Percentiles rank a stretch among this genome's conserved stretches.
phyloP scores from a whole-genome alignment of 108 stramenopile genomes.

The Nitzschia putrida region DNA sequence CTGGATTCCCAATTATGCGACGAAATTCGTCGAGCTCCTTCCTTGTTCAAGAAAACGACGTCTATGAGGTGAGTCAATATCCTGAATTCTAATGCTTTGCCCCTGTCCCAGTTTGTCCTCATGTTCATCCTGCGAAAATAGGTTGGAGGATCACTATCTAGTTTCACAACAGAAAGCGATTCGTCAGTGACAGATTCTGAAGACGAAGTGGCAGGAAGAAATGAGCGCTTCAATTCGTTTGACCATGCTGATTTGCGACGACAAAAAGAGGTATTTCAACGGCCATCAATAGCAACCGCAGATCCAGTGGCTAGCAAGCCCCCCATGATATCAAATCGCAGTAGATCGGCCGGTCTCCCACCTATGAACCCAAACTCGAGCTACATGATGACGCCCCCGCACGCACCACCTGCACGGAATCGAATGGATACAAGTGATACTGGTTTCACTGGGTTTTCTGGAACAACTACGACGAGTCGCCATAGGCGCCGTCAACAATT shows the following conservation, averaged over 20 bases:
- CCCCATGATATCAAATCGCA: not conserved
- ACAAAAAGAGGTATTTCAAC: not conserved
- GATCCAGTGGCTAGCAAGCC: not conserved
- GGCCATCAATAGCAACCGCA: constrained; percentile 2
- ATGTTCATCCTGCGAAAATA: not conserved
- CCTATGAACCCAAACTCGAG: constrained; percentile 9
- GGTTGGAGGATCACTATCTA: constrained; percentile 17
- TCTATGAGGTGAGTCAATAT: constrained; percentile 13
- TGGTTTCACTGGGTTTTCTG: constrained; percentile 2
- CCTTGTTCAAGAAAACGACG: constrained; percentile 8
- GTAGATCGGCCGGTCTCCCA: constrained; percentile 14
- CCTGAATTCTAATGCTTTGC: not conserved
- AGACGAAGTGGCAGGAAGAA: not conserved
- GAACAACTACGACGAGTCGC: constrained; percentile 19
- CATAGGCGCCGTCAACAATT: constrained; percentile 24
- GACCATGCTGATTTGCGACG: constrained; percentile 8
- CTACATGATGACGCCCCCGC: not conserved
- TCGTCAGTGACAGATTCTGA: constrained; percentile 6
- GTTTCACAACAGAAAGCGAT: constrained; percentile 23
- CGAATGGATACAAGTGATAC: constrained; percentile 12
- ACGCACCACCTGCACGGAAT: constrained; percentile 8
- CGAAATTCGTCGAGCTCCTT: constrained; percentile 3
- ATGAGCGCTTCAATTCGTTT: constrained; percentile 2
- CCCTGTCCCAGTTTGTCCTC: not conserved
- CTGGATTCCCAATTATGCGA: constrained; percentile 11